Evolutionary conservation across 2,329 filamentous ascomycete genomes (phyloP).

Genomic region (Akanthomyces uredinophilus): DNA sequence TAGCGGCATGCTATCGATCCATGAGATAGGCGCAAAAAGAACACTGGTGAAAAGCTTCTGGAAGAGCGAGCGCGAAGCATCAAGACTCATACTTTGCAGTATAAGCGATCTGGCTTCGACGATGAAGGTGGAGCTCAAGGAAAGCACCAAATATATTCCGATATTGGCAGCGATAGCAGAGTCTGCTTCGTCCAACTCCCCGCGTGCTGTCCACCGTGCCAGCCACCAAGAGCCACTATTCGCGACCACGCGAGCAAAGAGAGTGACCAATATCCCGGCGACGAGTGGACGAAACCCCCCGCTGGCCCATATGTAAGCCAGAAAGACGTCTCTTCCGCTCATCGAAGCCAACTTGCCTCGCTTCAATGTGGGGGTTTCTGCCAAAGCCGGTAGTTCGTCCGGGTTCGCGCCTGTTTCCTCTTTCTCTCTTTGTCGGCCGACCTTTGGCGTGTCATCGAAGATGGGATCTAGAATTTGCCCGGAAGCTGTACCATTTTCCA

Average conservation of each 20-base stretch:
- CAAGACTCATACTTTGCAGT: not conserved
- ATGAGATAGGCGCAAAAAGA: conserved; percentile 6
- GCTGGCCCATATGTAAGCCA: conserved; percentile 11
- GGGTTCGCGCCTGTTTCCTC: too few relatives aligned
- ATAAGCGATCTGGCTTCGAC: not conserved
- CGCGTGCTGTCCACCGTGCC: conserved; percentile 7
- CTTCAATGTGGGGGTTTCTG: too few relatives aligned
- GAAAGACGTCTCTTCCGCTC: not conserved
- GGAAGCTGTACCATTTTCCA: not conserved
- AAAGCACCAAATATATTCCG: conserved; percentile 9
- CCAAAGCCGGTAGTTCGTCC: too few relatives aligned
- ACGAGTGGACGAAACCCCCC: not conserved
- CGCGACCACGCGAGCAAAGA: not conserved
- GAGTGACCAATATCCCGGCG: not conserved
- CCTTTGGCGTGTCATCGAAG: too few relatives aligned
- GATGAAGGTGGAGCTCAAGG: not conserved
- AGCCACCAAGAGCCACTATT: conserved; percentile 14
- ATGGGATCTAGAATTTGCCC: not conserved
- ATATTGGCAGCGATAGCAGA: not conserved
- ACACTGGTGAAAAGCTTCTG: not conserved
- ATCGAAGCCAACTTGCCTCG: too few relatives aligned
- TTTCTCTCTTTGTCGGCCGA: too few relatives aligned
- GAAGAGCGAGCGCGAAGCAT: conserved; percentile 12
- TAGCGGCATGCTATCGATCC: conserved; percentile 13
- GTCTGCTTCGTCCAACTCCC: not conserved